These are phyloP conservation scores for Paspalum notatum DNA, from an alignment of 176 grass and related monocot genomes.

Conservation along the genomic window DNA sequence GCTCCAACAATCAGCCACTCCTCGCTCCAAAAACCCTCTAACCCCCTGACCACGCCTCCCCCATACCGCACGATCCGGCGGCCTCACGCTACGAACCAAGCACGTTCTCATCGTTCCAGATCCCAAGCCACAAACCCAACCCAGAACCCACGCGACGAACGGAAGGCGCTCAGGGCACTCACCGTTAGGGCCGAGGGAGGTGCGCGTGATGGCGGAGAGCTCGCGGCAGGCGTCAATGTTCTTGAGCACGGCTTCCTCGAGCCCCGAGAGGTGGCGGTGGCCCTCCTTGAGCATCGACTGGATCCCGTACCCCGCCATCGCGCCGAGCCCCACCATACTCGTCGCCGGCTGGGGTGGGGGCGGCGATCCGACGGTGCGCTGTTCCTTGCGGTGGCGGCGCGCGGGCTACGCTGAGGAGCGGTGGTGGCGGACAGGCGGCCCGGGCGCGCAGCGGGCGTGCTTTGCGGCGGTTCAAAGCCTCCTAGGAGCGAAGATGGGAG, in stretches of 20 bases:
- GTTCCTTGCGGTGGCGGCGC: too few relatives aligned
- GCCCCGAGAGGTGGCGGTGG: conserved; percentile 81
- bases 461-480: too few relatives aligned
- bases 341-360: neutral
- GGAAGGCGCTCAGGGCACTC: neutral
- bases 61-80: too few relatives aligned
- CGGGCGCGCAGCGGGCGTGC: too few relatives aligned
- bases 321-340: conserved; percentile 36
- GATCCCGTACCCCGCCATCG: conserved; percentile 71
- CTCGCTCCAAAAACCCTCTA: neutral
- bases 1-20: neutral
- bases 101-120: too few relatives aligned
- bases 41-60: too few relatives aligned
- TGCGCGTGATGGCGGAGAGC: conserved; percentile 78
- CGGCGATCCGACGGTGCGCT: neutral
- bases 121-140: too few relatives aligned
- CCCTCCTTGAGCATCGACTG: conserved; percentile 94
- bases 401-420: too few relatives aligned
- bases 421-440: too few relatives aligned
- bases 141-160: too few relatives aligned
- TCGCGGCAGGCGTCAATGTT: conserved; percentile 81
- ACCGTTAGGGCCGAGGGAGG: conserved; percentile 95
- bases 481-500: too few relatives aligned
- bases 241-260: conserved; percentile 81
- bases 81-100: too few relatives aligned